Percentiles rank a stretch among this genome's conserved stretches.
phyloP scores from a whole-genome alignment of 441 rosid species.

The Sinapis alba region DNA sequence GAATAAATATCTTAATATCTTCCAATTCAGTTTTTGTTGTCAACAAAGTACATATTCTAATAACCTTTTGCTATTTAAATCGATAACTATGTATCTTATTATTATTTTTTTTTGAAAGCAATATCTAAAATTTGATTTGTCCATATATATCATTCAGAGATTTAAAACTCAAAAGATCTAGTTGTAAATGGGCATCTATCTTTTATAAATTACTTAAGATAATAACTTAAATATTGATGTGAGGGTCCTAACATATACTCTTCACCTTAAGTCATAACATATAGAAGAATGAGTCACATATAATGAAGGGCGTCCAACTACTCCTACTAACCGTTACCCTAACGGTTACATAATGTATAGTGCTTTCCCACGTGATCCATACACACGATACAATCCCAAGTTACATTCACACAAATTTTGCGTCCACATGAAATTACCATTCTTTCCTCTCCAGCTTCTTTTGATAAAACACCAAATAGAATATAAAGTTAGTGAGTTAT shows the following conservation, averaged over 20 bases:
- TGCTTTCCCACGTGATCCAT: conserved; percentile 12
- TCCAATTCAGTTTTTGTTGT: too few relatives aligned
- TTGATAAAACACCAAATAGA: background rate
- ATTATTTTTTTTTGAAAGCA: too few relatives aligned
- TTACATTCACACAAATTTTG: conserved; percentile 16
- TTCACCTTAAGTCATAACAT: background rate
- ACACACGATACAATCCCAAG: conserved; percentile 16
- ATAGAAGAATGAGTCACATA: conserved; percentile 27
- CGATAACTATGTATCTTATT: too few relatives aligned
- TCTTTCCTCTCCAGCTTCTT: background rate
- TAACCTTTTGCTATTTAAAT: too few relatives aligned
- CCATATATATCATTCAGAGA: background rate
- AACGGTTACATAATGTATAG: conserved; percentile 24
- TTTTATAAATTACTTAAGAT: background rate
- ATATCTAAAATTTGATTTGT: too few relatives aligned
- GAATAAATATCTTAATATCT: too few relatives aligned
- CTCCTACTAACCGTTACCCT: conserved; percentile 29
- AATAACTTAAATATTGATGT: background rate
- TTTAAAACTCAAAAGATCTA: background rate
- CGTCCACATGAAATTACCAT: background rate
- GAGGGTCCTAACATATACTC: background rate
- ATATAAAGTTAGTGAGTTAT: background rate
- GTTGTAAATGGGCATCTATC: background rate
- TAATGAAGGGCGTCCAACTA: conserved; percentile 21
- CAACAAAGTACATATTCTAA: too few relatives aligned